phyloP scores from a whole-genome alignment of 78 protist genomes.

The slime mould (Dictyostelium discoideum) region DNA sequence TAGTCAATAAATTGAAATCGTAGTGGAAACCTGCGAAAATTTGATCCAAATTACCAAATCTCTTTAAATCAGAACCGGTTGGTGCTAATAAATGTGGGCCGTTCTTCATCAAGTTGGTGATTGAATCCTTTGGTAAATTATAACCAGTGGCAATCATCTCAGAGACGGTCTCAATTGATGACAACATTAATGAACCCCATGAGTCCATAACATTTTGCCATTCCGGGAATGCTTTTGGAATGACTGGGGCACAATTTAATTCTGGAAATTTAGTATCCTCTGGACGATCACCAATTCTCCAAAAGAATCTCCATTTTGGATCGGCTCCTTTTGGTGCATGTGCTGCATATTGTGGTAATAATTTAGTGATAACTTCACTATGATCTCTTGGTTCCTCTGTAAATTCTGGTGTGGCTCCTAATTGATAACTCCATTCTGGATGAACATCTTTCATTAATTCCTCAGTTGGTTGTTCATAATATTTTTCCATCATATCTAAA shows the following conservation, averaged over 20 bases:
- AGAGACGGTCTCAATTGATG: conserved; percentile 41
- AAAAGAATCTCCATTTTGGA: conserved; percentile 95
- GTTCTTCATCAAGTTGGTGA: conserved; percentile 71
- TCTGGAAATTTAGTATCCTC: conserved; percentile 73
- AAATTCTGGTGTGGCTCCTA: conserved; percentile 91
- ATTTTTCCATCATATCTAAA: conserved; percentile 89
- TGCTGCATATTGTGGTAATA: conserved; percentile 82
- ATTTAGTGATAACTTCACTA: conserved; percentile 31
- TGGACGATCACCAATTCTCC: conserved; percentile 93
- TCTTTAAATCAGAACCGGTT: conserved; percentile 91
- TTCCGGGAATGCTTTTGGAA: conserved; percentile 84
- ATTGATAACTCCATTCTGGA: conserved; percentile 89
- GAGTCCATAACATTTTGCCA: conserved; percentile 82
- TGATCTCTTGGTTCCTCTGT: conserved; percentile 85
- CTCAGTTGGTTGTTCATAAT: conserved; percentile 86
- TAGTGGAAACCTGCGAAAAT: conserved; percentile 94
- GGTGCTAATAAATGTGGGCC: conserved; percentile 97
- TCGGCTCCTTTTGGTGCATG: conserved; percentile 90
- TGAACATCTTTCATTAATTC: conserved; percentile 85
- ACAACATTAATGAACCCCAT: conserved; percentile 76
- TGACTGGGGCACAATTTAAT: conserved; percentile 86
- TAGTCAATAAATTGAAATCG: conserved; percentile 93
- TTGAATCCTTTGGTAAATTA: conserved; percentile 63
- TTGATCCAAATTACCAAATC: conserved; percentile 64
- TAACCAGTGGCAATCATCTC: conserved; percentile 81